Conservation (phyloP, 164 flowering plant species). For the Akebia trifoliata region DNA sequence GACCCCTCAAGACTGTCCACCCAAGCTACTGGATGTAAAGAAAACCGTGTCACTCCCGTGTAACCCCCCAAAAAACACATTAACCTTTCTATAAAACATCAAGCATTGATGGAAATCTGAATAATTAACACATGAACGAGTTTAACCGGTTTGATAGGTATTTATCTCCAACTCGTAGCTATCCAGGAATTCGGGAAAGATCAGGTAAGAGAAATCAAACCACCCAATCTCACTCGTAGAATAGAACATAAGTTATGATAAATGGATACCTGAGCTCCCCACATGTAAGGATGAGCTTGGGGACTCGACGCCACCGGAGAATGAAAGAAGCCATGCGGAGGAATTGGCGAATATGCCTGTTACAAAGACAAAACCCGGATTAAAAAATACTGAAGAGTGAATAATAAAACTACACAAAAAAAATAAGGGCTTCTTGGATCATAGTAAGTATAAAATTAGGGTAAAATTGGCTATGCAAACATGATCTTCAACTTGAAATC, state of each 20-base stretch:
- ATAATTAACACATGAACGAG: no score
- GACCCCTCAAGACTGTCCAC: no score
- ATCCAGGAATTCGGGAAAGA: background rate
- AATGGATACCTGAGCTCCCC: constrained; percentile 90
- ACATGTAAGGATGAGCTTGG: constrained; percentile 93
- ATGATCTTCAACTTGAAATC: background rate
- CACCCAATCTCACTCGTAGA: background rate
- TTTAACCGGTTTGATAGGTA: no score
- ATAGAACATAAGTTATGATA: background rate
- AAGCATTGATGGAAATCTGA: no score
- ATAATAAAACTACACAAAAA: background rate
- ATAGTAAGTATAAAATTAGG: background rate
- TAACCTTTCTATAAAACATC: no score
- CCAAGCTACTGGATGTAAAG: no score
- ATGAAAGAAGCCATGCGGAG: constrained; percentile 67
- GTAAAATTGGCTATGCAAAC: background rate
- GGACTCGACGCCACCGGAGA: constrained; percentile 74
- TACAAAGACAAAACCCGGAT: constrained; percentile 8
- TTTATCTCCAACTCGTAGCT: background rate
- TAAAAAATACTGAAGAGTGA: background rate
- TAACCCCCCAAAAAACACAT: no score
- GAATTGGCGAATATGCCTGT: constrained; percentile 90
- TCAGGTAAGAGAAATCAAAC: background rate
- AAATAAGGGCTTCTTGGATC: background rate
- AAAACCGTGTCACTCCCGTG: no score